phyloP scores from a whole-genome alignment of 2,329 filamentous ascomycete species.

The Ceratocystis eucalypticola region DNA sequence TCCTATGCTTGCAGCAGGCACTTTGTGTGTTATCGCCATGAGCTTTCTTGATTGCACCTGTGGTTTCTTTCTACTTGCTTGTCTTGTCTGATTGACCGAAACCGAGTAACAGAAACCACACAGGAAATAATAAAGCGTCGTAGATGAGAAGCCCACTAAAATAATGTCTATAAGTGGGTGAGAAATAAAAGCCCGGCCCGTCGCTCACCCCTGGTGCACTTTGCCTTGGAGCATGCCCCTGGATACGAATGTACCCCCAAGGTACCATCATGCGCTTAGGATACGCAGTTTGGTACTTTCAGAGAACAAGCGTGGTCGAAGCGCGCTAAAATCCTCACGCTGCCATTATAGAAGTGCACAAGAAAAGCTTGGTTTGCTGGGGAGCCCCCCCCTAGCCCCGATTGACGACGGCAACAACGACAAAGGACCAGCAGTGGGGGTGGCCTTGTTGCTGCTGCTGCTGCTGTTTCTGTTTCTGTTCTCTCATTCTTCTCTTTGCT shows the following conservation, averaged over 20 bases:
- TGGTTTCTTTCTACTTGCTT: too few relatives aligned
- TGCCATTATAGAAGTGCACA: neutral
- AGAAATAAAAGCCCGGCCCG: neutral
- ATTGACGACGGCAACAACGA: neutral
- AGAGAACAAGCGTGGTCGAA: neutral
- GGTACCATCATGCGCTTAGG: neutral
- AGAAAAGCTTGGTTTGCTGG: neutral
- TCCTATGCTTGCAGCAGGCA: too few relatives aligned
- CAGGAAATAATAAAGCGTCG: neutral
- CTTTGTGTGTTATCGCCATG: too few relatives aligned
- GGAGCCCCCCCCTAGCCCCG: neutral
- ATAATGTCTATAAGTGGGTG: neutral
- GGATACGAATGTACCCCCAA: constrained; percentile 2
- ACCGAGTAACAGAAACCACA: neutral
- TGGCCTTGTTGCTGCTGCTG: neutral
- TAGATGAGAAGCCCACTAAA: neutral
- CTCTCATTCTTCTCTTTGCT: neutral
- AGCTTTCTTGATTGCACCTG: too few relatives aligned
- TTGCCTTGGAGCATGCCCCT: neutral
- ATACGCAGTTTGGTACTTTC: neutral
- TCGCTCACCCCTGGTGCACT: neutral
- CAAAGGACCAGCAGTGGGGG: neutral
- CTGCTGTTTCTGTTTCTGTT: neutral
- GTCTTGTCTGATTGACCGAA: neutral
- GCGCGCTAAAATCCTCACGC: neutral